phyloP scores from a whole-genome alignment of 208 protist species.

The Tritrichomonas foetus region DNA sequence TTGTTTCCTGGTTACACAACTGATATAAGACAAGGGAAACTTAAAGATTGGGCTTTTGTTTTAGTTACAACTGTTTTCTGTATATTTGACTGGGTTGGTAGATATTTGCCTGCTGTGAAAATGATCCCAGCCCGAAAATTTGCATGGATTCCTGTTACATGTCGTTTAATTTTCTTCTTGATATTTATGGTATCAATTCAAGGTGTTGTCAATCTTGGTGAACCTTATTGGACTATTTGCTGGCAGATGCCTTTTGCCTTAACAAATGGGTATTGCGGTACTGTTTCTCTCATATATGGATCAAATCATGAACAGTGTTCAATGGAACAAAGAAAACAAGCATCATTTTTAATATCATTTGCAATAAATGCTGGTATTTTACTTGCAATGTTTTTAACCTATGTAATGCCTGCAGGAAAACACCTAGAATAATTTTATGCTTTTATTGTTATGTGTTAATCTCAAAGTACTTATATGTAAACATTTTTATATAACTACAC shows the following conservation, averaged over 20 bases:
- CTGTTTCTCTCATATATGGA: neutral
- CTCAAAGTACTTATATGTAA: too few species aligned
- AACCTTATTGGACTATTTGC: neutral
- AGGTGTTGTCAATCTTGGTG: neutral
- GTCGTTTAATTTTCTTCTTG: neutral
- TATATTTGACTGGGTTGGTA: constrained; percentile 8
- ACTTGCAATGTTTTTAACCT: neutral
- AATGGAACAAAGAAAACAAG: neutral
- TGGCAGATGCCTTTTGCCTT: constrained; percentile 9
- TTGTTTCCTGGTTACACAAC: neutral
- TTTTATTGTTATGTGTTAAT: too few species aligned
- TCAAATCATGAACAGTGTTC: neutral
- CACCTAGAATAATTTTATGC: too few species aligned
- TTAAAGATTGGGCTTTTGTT: neutral
- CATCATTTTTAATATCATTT: neutral
- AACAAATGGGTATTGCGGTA: neutral
- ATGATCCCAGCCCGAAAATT: neutral
- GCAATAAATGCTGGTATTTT: constrained; percentile 13
- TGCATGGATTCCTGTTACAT: neutral
- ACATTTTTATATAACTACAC: too few species aligned
- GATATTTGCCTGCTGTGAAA: neutral
- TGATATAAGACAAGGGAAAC: neutral
- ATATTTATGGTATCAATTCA: constrained; percentile 2
- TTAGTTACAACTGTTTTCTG: constrained; percentile 1
- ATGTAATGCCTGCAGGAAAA: too few species aligned